Evolutionary conservation across 306 rosid species (phyloP).

Genomic region (Cicer pinnatifidum): DNA sequence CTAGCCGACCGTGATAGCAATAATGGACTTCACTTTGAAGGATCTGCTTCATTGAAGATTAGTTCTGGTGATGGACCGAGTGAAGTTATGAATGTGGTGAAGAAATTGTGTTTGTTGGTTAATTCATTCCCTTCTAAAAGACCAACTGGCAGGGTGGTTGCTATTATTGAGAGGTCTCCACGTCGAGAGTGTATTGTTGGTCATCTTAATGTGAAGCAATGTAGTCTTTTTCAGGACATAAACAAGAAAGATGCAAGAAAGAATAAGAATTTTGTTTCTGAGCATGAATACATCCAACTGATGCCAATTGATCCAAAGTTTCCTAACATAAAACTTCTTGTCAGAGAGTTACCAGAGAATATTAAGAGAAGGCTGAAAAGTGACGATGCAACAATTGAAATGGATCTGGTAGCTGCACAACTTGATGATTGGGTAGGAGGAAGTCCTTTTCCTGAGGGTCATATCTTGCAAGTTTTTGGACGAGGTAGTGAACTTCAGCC

Average conservation of each 20-base stretch:
- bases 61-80: slow-evolving; percentile 51
- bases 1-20: slow-evolving; percentile 44
- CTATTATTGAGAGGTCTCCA: slow-evolving; percentile 70
- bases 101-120: slow-evolving; percentile 60
- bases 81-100: slow-evolving; percentile 54
- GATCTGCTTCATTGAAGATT: slow-evolving; percentile 45
- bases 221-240: slow-evolving; percentile 50
- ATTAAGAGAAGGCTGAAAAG: slow-evolving; percentile 64
- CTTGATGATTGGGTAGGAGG: slow-evolving; percentile 75
- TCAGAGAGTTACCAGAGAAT: slow-evolving; percentile 60
- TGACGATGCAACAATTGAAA: slow-evolving; percentile 65
- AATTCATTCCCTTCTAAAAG: slow-evolving; percentile 73
- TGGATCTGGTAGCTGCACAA: slow-evolving; percentile 73
- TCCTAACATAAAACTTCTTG: slow-evolving; percentile 64
- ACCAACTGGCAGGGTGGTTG: slow-evolving; percentile 82
- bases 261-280: slow-evolving; percentile 47
- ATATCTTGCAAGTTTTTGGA: slow-evolving; percentile 65
- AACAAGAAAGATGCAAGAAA: slow-evolving; percentile 53
- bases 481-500: slow-evolving; percentile 67
- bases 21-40: slow-evolving; percentile 41
- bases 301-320: slow-evolving; percentile 71
- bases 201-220: slow-evolving; percentile 60
- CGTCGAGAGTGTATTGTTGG: slow-evolving; percentile 75
- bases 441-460: slow-evolving; percentile 68
- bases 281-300: slow-evolving; percentile 64